phyloP scores from a whole-genome alignment of 2,329 filamentous ascomycete species.

The Ascosphaera pollenicola region DNA sequence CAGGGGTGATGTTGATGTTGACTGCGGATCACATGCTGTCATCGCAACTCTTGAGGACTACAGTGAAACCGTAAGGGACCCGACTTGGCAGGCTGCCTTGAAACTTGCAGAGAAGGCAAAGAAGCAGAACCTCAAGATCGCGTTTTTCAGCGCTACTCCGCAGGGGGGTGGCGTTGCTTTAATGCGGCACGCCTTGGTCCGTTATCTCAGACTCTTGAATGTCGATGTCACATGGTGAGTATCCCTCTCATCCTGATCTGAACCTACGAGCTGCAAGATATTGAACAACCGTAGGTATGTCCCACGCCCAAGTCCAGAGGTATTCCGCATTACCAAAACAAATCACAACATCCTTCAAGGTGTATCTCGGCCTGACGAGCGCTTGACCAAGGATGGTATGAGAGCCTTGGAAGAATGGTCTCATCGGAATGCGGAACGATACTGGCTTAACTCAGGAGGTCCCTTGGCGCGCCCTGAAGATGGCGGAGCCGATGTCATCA shows the following conservation, averaged over 20 bases:
- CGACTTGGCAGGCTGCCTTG: slow-evolving; percentile 44
- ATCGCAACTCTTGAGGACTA: slow-evolving; percentile 37
- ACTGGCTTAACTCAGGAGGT: slow-evolving; percentile 48
- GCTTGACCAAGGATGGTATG: slow-evolving; percentile 41
- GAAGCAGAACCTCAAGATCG: slow-evolving; percentile 41
- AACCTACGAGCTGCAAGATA: slow-evolving; percentile 3
- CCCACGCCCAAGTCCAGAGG: slow-evolving; percentile 54
- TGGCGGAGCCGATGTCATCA: slow-evolving; percentile 53
- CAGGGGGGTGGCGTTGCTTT: slow-evolving; percentile 66
- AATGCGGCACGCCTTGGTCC: slow-evolving; percentile 59
- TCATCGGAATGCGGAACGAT: slow-evolving; percentile 47
- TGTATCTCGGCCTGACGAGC: slow-evolving; percentile 41
- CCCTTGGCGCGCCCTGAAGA: slow-evolving; percentile 41
- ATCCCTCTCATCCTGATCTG: not conserved
- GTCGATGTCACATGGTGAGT: slow-evolving; percentile 53
- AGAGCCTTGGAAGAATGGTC: slow-evolving; percentile 48
- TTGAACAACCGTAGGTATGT: slow-evolving; percentile 30
- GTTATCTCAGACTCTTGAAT: slow-evolving; percentile 43
- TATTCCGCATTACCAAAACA: slow-evolving; percentile 69
- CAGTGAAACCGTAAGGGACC: slow-evolving; percentile 33
- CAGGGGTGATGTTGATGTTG: slow-evolving; percentile 47
- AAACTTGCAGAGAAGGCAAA: slow-evolving; percentile 42
- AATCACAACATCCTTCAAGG: slow-evolving; percentile 79
- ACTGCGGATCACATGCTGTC: slow-evolving; percentile 40
- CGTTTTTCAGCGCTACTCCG: slow-evolving; percentile 61